Percentiles rank a stretch among this genome's conserved stretches.
Evolutionary conservation across 2,329 filamentous ascomycete species (phyloP).

Genomic region (Penicillium sp.): DNA sequence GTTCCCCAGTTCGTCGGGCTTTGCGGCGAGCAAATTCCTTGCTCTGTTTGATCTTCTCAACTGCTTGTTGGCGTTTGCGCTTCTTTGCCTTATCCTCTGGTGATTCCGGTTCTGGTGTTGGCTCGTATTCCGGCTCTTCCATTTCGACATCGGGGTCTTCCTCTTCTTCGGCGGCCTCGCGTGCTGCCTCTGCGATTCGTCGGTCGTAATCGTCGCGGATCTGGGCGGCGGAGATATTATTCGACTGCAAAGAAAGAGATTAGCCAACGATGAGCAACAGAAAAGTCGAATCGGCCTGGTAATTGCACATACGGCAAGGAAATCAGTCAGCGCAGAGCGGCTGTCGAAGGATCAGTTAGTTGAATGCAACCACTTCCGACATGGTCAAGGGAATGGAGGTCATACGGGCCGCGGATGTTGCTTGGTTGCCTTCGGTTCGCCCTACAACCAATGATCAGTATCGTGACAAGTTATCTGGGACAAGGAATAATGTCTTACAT

Average conservation of each 20-base stretch:
- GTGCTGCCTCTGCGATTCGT: constrained; percentile 53
- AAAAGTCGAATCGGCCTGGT: background rate
- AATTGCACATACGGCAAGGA: constrained; percentile 57
- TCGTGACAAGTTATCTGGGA: background rate
- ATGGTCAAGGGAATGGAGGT: constrained; percentile 9
- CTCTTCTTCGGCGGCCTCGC: constrained; percentile 32
- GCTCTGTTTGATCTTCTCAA: constrained; percentile 51
- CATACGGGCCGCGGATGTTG: constrained; percentile 51
- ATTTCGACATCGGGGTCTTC: constrained; percentile 35
- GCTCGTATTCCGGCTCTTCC: constrained; percentile 30
- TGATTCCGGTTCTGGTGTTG: constrained; percentile 13
- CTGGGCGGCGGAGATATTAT: constrained; percentile 66
- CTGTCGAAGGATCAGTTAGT: constrained; percentile 33
- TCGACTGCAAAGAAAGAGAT: constrained; percentile 46
- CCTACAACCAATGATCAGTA: constrained; percentile 20
- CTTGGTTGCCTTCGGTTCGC: constrained; percentile 32
- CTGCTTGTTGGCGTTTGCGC: constrained; percentile 57
- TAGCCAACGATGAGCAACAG: background rate
- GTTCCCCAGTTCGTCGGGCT: constrained; percentile 44
- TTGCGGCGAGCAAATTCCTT: constrained; percentile 53
- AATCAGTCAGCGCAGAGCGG: constrained; percentile 68
- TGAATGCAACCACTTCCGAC: background rate
- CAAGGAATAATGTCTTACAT: background rate
- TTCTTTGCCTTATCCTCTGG: constrained; percentile 51
- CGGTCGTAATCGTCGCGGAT: constrained; percentile 62